A percentile compares a stretch with the other conserved stretches of the same genome.
Conservation (phyloP, 257 asterid genomes). For the Solanum ossicruentum region DNA sequence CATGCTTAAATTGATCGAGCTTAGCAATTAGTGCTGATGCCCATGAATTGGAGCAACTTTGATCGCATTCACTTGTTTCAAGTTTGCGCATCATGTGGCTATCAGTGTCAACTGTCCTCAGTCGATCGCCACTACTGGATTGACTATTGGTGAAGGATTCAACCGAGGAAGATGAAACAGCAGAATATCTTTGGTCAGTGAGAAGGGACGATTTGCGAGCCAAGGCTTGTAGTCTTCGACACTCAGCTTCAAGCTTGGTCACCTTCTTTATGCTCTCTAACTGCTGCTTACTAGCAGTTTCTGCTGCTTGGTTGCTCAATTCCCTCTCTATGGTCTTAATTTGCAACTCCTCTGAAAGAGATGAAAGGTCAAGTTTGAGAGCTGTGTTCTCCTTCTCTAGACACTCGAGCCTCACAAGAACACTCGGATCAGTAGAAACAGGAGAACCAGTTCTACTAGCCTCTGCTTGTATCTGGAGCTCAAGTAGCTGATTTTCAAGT, state of each 20-base stretch:
- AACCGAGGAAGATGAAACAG: conserved; percentile 21
- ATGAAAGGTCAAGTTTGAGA: conserved; percentile 36
- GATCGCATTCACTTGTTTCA: conserved; percentile 22
- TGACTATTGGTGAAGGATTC: conserved; percentile 41
- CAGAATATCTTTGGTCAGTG: conserved; percentile 17
- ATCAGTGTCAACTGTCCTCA: conserved; percentile 15
- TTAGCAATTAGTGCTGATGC: conserved; percentile 36
- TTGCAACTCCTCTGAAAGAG: conserved; percentile 36
- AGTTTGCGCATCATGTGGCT: conserved; percentile 6
- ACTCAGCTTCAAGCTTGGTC: conserved; percentile 48
- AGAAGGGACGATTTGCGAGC: conserved; percentile 31
- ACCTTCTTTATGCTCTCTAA: conserved; percentile 50
- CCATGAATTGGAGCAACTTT: conserved; percentile 32
- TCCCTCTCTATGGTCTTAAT: conserved; percentile 46
- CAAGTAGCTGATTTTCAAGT: conserved; percentile 35
- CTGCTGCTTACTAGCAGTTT: conserved; percentile 64
- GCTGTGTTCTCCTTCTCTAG: conserved; percentile 45
- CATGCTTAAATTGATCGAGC: conserved; percentile 44
- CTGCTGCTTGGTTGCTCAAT: conserved; percentile 65
- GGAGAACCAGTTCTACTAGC: conserved; percentile 10
- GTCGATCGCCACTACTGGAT: conserved; percentile 22
- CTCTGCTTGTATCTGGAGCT: conserved; percentile 24
- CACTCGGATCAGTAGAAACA: conserved; percentile 12
- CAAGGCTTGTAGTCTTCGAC: conserved; percentile 25
- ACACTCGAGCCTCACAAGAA: conserved; percentile 14